Evolutionary conservation across 371 early-diverging fungal species (phyloP), one percentile per base, ranked within the genome.

Genomic region (Haplosporangium sp.): DNA sequence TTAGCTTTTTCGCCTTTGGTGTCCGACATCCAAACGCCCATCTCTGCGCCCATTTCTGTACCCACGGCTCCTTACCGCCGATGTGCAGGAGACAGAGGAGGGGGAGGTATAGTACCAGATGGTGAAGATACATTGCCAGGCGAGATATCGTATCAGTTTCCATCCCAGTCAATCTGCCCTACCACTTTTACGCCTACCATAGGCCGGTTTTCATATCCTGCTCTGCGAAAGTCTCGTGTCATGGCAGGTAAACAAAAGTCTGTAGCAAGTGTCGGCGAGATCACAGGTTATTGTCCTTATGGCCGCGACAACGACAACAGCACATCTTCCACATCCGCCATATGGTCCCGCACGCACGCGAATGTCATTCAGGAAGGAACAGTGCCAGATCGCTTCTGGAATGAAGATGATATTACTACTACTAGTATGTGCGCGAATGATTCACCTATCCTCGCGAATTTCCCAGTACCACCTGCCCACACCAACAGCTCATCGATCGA

Each of bases 121-220:
- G 29, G 16, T 45, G 16, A 1, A 45, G 11, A 11, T 13, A 3
- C 29, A n/a, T 14, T n/a, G 2, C 42, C 53, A 10, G 57, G 52
- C 18, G 68, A 64, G 6, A 74, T 74, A 29, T 74, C 69, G 0
- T 74, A 74, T 41, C 68, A 74, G 46, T 69, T 70, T 10, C 70
- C 64, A 0, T 52, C 58, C 5, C 59, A 42, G 9, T 58, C 66
- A 8, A 58, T 43, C 1, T 58, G 66, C n/a, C 52, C 59, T 18
- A 52, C 38, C 29, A 4, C 29, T 29, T 29, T 29, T 20, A n/a
- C 46, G 10, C 50, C 50, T 50, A 18, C 50, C 50, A 18, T 45
- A 2, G 11, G 13, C 11, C 13, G 45, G 45, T 45, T 50, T 50
- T 16, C 16, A 18, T 21, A 20, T 46, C 16, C 16, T 50, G 14